Conservation (phyloP, 768 basidiomycete genomes). For the Pseudohyphozyma bogoriensis region DNA sequence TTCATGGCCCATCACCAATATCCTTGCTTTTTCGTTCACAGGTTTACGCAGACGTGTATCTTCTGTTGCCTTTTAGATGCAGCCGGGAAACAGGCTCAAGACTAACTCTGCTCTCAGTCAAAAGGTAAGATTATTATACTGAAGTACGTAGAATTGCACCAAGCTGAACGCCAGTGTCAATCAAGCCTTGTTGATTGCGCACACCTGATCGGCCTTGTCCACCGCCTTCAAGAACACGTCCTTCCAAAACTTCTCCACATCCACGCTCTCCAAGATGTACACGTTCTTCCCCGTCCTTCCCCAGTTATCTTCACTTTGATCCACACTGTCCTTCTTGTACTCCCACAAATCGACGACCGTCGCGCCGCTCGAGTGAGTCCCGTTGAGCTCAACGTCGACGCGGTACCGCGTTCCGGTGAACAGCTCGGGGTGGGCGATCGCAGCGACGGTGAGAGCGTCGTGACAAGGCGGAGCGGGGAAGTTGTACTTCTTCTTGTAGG, state of each 20-base stretch:
- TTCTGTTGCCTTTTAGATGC: too few relatives aligned
- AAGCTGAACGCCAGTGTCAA: too few relatives aligned
- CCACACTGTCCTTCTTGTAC: constrained; percentile 9
- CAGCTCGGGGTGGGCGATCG: constrained; percentile 57
- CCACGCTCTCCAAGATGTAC: constrained; percentile 10
- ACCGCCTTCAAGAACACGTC: constrained; percentile 9
- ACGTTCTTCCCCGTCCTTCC: constrained; percentile 18
- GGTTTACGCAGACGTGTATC: too few relatives aligned
- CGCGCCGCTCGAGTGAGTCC: constrained; percentile 57
- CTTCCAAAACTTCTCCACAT: constrained; percentile 10
- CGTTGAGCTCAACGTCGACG: constrained; percentile 70
- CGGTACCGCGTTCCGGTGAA: constrained; percentile 47
- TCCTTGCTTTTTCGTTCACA: too few relatives aligned
- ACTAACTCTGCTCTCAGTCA: too few relatives aligned
- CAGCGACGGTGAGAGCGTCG: constrained; percentile 71
- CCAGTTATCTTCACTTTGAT: constrained; percentile 9
- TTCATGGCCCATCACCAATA: too few relatives aligned
- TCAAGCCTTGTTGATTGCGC: constrained; percentile 1
- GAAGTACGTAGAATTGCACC: too few relatives aligned
- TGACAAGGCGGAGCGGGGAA: constrained; percentile 82
- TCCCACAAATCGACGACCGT: constrained; percentile 72
- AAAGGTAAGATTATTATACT: too few relatives aligned
- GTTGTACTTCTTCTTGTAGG: constrained; percentile 57
- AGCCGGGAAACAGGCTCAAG: too few relatives aligned
- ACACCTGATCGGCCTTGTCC: constrained; percentile 7